Evolutionary conservation across 306 rosid genomes (phyloP).

Genomic region (Dalbergia cultrata): DNA sequence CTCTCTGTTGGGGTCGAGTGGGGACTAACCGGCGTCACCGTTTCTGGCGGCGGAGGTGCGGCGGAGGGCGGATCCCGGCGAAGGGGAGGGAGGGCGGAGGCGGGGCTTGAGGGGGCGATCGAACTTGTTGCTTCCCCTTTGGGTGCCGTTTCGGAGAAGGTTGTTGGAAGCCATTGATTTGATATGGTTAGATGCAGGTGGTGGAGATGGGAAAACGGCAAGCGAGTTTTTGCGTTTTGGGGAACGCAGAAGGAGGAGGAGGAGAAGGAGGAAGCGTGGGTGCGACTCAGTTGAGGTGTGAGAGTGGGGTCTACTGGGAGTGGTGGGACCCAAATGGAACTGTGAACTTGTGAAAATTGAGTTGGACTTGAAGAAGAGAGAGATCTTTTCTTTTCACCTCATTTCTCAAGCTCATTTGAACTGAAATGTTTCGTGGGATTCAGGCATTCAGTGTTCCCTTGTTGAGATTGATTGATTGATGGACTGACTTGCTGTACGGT

Average conservation of each 20-base stretch:
- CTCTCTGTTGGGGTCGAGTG: neutral
- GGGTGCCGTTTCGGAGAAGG: constrained; percentile 51
- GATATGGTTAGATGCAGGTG: neutral
- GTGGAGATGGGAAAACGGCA: neutral
- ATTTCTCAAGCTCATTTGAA: no score
- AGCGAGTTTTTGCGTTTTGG: neutral
- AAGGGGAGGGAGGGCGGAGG: constrained; percentile 47
- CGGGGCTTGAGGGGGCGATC: constrained; percentile 56
- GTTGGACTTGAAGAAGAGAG: neutral
- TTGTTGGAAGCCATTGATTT: constrained; percentile 46
- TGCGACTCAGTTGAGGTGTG: constrained; percentile 1
- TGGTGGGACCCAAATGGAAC: neutral
- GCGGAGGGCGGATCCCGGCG: constrained; percentile 54
- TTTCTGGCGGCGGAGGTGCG: constrained; percentile 49
- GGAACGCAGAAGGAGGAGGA: neutral
- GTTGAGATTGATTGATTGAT: no score
- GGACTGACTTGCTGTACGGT: no score
- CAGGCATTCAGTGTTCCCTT: no score
- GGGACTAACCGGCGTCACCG: constrained; percentile 54
- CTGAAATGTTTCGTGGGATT: no score
- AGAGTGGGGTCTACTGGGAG: neutral
- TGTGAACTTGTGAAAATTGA: neutral
- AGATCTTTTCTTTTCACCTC: no score
- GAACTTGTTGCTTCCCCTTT: constrained; percentile 53
- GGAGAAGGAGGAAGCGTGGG: neutral